These are phyloP conservation scores for Anaeromyces robustus DNA, from an alignment of 192 early-diverging fungal species.

Conservation along the genomic window DNA sequence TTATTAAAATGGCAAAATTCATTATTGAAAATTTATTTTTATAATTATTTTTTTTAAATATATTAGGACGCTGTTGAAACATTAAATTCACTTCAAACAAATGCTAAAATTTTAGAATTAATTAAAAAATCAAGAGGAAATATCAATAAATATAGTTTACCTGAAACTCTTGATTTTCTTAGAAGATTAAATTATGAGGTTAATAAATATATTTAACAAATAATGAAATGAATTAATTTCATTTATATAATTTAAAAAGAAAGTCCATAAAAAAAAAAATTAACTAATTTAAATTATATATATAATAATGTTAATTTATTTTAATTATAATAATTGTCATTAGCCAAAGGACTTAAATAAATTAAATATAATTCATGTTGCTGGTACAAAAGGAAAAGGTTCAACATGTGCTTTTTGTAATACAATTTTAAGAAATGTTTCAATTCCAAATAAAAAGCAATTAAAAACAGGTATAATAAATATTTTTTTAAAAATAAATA, in stretches of 20 bases:
- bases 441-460: slow-evolving; percentile 8
- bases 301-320: no score
- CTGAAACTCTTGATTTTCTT: slow-evolving; percentile 50
- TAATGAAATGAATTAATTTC: no score
- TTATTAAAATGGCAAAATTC: no score
- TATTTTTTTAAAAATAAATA: no score
- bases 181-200: slow-evolving; percentile 60
- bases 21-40: no score
- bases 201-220: not conserved
- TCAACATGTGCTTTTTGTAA: slow-evolving; percentile 68
- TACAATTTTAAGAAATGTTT: slow-evolving; percentile 42
- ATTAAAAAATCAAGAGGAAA: slow-evolving; percentile 48
- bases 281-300: slow-evolving; percentile 39
- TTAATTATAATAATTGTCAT: no score
- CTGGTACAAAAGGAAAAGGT: slow-evolving; percentile 80
- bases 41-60: not conserved
- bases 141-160: slow-evolving; percentile 39
- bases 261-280: slow-evolving; percentile 4
- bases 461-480: slow-evolving; percentile 11
- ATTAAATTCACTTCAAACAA: slow-evolving; percentile 77
- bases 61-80: slow-evolving; percentile 55
- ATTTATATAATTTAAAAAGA: no score
- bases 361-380: slow-evolving; percentile 62
- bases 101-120: slow-evolving; percentile 55
- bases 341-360: slow-evolving; percentile 21